Evolutionary conservation across 2,329 filamentous ascomycete genomes (phyloP).

Genomic region (Pestalotiopsis sp.): DNA sequence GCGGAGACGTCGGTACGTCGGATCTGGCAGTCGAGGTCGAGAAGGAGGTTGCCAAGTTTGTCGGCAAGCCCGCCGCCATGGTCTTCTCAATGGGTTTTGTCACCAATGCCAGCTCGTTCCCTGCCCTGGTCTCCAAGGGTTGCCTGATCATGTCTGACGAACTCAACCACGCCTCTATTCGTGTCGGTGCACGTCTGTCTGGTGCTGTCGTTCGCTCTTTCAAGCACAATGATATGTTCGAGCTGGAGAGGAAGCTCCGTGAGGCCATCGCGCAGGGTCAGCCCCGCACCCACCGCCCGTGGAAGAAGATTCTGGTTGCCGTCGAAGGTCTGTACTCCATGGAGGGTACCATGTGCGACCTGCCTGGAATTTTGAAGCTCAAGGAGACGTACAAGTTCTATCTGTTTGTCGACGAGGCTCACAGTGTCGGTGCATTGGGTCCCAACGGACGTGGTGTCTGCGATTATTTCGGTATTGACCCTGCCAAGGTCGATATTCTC

Average conservation of each 20-base stretch:
- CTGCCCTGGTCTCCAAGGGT: constrained; percentile 88
- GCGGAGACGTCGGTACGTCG: constrained; percentile 81
- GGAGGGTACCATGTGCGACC: constrained; percentile 98
- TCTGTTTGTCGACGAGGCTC: constrained; percentile 94
- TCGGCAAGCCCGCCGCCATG: constrained; percentile 93
- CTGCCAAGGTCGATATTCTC: constrained; percentile 85
- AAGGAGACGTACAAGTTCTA: constrained; percentile 98
- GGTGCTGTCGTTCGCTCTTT: constrained; percentile 95
- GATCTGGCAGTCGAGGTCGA: constrained; percentile 91
- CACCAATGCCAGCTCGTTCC: constrained; percentile 92
- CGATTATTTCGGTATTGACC: constrained; percentile 93
- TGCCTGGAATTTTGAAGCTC: constrained; percentile 83
- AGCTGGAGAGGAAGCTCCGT: constrained; percentile 82
- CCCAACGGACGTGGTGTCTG: constrained; percentile 89
- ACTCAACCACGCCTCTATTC: constrained; percentile 96
- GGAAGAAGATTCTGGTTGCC: constrained; percentile 98
- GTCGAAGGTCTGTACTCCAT: constrained; percentile 98
- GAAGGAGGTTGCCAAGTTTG: constrained; percentile 83
- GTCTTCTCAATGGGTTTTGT: constrained; percentile 99
- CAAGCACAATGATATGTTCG: constrained; percentile 94
- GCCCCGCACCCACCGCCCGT: constrained; percentile 95
- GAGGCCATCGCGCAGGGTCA: constrained; percentile 96
- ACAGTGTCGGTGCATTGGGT: constrained; percentile 91
- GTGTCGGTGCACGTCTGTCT: constrained; percentile 89
- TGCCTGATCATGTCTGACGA: constrained; percentile 96